Conservation (phyloP, 23 red algal genomes). For the Gracilaria domingensis region DNA sequence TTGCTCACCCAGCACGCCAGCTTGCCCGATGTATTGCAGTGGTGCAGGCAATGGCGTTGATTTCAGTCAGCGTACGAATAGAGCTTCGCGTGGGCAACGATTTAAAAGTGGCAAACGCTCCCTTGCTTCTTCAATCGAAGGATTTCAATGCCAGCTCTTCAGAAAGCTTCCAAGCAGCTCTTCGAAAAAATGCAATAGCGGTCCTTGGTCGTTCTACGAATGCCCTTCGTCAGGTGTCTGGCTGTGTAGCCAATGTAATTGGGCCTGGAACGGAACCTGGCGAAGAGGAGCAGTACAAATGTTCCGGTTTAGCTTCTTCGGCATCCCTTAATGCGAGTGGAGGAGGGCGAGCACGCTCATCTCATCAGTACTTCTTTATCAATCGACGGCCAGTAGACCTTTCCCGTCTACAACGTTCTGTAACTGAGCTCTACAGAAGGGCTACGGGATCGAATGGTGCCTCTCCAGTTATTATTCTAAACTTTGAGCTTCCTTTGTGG, state of each 20-base stretch:
- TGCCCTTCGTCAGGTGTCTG: slow-evolving; percentile 7
- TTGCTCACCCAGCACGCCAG: slow-evolving; percentile 63
- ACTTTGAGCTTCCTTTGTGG: slow-evolving; percentile 63
- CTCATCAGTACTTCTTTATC: slow-evolving; percentile 81
- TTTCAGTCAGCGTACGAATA: slow-evolving; percentile 65
- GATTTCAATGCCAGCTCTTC: background rate
- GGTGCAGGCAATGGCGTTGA: slow-evolving; percentile 75
- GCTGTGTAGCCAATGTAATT: slow-evolving; percentile 1
- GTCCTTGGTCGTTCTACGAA: slow-evolving; percentile 41
- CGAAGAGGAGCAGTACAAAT: slow-evolving; percentile 30
- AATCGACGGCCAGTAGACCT: slow-evolving; percentile 84
- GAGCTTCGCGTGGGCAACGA: slow-evolving; percentile 65
- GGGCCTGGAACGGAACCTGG: background rate
- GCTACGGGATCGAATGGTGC: slow-evolving; percentile 32
- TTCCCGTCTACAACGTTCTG: slow-evolving; percentile 53
- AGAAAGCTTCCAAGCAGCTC: slow-evolving; percentile 1
- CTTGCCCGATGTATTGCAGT: slow-evolving; percentile 57
- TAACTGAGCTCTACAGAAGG: slow-evolving; percentile 77
- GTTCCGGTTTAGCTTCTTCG: slow-evolving; percentile 44
- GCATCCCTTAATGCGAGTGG: slow-evolving; percentile 63
- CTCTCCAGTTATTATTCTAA: slow-evolving; percentile 76
- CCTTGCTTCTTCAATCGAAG: background rate
- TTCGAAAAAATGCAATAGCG: slow-evolving; percentile 22
- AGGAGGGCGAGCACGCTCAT: slow-evolving; percentile 67
- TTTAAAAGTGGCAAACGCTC: slow-evolving; percentile 46